Evolutionary conservation across 2,329 filamentous ascomycete genomes (phyloP).

Genomic region (Aspergillus sergii): DNA sequence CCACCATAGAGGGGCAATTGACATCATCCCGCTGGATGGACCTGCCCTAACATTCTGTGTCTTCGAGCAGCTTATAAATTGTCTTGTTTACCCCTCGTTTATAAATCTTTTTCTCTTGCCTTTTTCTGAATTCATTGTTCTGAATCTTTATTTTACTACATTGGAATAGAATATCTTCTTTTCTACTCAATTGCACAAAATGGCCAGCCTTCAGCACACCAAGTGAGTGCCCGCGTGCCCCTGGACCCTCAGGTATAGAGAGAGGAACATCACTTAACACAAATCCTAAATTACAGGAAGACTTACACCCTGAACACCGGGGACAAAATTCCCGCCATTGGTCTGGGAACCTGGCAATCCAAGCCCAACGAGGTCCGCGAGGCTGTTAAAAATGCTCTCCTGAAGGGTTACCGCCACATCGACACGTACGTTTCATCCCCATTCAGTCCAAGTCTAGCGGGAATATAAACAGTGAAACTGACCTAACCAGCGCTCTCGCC

Average conservation of each 20-base stretch:
- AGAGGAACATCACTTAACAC: neutral
- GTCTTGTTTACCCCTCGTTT: slow-evolving; percentile 4
- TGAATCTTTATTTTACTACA: neutral
- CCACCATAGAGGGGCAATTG: slow-evolving; percentile 17
- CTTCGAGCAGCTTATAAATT: slow-evolving; percentile 19
- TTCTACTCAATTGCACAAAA: slow-evolving; percentile 20
- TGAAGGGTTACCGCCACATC: slow-evolving; percentile 59
- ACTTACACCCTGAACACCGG: slow-evolving; percentile 53
- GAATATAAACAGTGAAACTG: neutral
- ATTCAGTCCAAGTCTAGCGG: neutral
- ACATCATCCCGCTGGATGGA: slow-evolving; percentile 27
- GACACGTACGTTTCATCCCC: slow-evolving; percentile 47
- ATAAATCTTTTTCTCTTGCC: neutral
- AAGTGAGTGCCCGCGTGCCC: slow-evolving; percentile 25
- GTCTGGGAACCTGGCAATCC: slow-evolving; percentile 60
- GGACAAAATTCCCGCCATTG: slow-evolving; percentile 52
- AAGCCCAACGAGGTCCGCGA: slow-evolving; percentile 54
- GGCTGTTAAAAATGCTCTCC: slow-evolving; percentile 52
- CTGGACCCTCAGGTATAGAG: neutral
- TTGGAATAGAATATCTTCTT: neutral
- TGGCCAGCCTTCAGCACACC: slow-evolving; percentile 32
- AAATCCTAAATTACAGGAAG: slow-evolving; percentile 27
- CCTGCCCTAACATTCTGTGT: slow-evolving; percentile 19
- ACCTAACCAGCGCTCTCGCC: slow-evolving; percentile 35
- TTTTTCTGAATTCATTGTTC: neutral